Evolutionary conservation across 805 yeast genomes (phyloP), one percentile per base, ranked within the genome.

Genomic region (Wickerhamomyces alni): DNA sequence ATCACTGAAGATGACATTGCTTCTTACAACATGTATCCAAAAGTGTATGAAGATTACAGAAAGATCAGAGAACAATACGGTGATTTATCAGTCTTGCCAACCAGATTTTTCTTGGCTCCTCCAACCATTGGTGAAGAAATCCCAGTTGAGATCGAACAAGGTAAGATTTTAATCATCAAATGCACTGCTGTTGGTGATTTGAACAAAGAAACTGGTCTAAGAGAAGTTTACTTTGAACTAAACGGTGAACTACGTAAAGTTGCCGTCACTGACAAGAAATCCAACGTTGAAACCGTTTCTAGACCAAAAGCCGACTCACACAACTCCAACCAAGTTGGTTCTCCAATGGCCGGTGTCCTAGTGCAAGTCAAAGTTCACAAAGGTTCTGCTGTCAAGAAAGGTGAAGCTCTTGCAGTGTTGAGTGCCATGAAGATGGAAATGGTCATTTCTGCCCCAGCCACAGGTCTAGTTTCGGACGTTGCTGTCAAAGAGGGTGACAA

Each of bases 341-440:
- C 99, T 6, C 99, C 99, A 66, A 91, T 91, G 98, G 95, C 98
- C 31, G 99, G 99, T 70, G 97, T 89, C 48, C 87, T 91, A 46
- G 87, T 91, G 48, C 99, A 93, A 67, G 85, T 89, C 39, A 86
- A 95, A 59, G 87, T 88, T 47, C 86, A 87, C 70, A 77, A 78
- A 51, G 96, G 94, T 45, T 74, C 80, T 38, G 83, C 82, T 49
- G 95, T 93, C 50, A 87, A 87, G 77, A 91, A 91, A 77, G 99
- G 99, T 50, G 95, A 91, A 61, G 89, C 96, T 26, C 64, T 91
- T 48, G 94, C 95, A 45, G 95, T 91, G 19, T 74, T 91, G 60
- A 80, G 91, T 61, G 99, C 99, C 48, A 91, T 91, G 99, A 91
- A 91, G 78, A 91, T 91, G 99, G 99, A 93, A 72, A 93, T 93